Evolutionary conservation across 1,284 basidiomycete genomes (phyloP).

Genomic region (Cerrena zonata): DNA sequence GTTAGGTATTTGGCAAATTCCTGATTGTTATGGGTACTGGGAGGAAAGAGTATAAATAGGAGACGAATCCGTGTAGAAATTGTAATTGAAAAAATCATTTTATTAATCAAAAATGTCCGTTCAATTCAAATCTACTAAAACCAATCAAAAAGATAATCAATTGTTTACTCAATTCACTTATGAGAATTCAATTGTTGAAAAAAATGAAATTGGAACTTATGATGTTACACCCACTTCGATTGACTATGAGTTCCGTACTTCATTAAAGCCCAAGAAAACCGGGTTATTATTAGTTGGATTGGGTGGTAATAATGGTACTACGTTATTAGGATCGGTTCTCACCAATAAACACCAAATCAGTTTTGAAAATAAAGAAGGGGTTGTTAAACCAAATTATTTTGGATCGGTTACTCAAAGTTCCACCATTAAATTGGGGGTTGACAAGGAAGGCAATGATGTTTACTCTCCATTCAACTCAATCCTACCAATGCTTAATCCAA

Average conservation of each 20-base stretch:
- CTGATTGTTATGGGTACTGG: too few species aligned
- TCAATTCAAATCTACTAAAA: too few species aligned
- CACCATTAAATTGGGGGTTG: conserved; percentile 86
- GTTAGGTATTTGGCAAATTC: too few species aligned
- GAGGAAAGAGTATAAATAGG: too few species aligned
- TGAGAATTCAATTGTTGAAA: too few species aligned
- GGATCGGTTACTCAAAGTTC: conserved; percentile 91
- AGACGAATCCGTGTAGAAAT: too few species aligned
- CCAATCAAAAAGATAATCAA: too few species aligned
- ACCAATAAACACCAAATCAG: conserved; percentile 93
- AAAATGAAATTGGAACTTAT: too few species aligned
- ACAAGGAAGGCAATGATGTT: conserved; percentile 84
- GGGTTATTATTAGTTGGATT: conserved; percentile 96
- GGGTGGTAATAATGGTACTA: conserved; percentile 97
- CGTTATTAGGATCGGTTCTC: conserved; percentile 89
- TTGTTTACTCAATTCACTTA: too few species aligned
- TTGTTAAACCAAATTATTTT: conserved; percentile 95
- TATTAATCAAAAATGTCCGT: too few species aligned
- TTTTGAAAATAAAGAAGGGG: conserved; percentile 91
- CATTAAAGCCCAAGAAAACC: too few species aligned
- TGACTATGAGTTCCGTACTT: conserved; percentile 9
- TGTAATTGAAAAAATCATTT: too few species aligned
- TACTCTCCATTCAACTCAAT: conserved; percentile 90
- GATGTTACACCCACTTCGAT: conserved; percentile 3
- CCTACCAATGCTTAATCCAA: conserved; percentile 97